These are phyloP conservation scores for Cyphellophora europaea DNA, from an alignment of 2,329 filamentous ascomycete genomes.

Conservation along the genomic window DNA sequence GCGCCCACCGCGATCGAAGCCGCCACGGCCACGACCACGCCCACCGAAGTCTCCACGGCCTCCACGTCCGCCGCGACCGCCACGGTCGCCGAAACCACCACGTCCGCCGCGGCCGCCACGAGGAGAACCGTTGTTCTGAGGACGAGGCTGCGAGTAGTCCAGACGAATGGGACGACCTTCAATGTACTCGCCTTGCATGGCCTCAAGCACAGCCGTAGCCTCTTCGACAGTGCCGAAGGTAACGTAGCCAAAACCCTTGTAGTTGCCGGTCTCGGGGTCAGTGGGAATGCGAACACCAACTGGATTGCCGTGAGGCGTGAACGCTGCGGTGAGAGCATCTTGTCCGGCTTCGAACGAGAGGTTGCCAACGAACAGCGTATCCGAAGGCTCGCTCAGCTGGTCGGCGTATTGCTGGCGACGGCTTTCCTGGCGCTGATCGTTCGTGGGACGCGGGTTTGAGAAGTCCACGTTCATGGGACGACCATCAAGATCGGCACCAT, in stretches of 20 bases:
- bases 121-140: conserved; percentile 40
- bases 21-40: conserved; percentile 31
- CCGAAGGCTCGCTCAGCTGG: conserved; percentile 65
- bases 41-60: conserved; percentile 39
- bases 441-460: conserved; percentile 56
- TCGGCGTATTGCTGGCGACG: conserved; percentile 59
- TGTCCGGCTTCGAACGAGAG: conserved; percentile 75
- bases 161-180: conserved; percentile 68
- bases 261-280: conserved; percentile 70
- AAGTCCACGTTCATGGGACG: conserved; percentile 72
- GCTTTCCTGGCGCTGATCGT: conserved; percentile 49
- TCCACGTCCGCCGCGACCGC: conserved; percentile 40
- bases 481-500: conserved; percentile 63
- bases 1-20: conserved; percentile 42
- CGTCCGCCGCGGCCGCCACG: conserved; percentile 34
- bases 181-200: conserved; percentile 62
- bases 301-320: conserved; percentile 61
- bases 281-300: conserved; percentile 80
- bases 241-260: conserved; percentile 91
- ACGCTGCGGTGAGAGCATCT: conserved; percentile 64
- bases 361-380: conserved; percentile 89
- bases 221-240: conserved; percentile 75
- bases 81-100: conserved; percentile 38
- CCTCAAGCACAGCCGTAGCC: conserved; percentile 63
- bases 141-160: conserved; percentile 66